Evolutionary conservation across 192 early-diverging fungal genomes (phyloP), one percentile per base, ranked within the genome.

Genomic region (Backusella psychrophila): DNA sequence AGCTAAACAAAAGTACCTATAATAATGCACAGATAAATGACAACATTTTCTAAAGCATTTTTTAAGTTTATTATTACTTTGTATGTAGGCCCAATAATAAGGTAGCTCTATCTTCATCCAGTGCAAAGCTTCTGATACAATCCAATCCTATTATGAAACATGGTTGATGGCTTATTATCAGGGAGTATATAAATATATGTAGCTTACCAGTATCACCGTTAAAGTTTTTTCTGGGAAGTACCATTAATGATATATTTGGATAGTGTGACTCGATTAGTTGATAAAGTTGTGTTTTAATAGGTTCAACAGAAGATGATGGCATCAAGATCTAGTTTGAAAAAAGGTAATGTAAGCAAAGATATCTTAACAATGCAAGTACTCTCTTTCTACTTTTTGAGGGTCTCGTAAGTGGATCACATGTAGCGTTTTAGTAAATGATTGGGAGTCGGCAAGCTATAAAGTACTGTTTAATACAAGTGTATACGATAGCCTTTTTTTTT

Each of bases 341-440:
- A 26, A 63, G 2, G 17, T 56, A 23, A 49, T 56, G 12, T 63
- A 29, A 63, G 23, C 23, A 26, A 59, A 9, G 9, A 23, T 11
- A 8, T 63, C 4, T 6, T 31, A 23, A 29, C 21, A 9, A 29
- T 11, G 29, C 9, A 29, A 29, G 26, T 29, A 1, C 9, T 39
- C 23, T 29, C 19, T 7, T 49, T 49, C 14, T 63, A 63, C 56
- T 82, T 93, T 88, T 19, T 59, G 56, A 1, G 93, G 92, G 26
- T 89, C 73, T 38, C 87, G 81, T 2, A 91, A 36, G 75, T 79
- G 80, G 21, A 94, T 80, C 66, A 88, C 89, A 38, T 92, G 86
- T 35, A 94, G 53, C 0, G 90, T 89, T 39, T 87, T 85, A 26
- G 81, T 75, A 75, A 91, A 93, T 4, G 87, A 90, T 66, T 85